Percentiles rank a stretch among this genome's conserved stretches.
These are phyloP conservation scores for Aspergillus felis DNA, from an alignment of 2,329 filamentous ascomycete genomes.

Conservation along the genomic window DNA sequence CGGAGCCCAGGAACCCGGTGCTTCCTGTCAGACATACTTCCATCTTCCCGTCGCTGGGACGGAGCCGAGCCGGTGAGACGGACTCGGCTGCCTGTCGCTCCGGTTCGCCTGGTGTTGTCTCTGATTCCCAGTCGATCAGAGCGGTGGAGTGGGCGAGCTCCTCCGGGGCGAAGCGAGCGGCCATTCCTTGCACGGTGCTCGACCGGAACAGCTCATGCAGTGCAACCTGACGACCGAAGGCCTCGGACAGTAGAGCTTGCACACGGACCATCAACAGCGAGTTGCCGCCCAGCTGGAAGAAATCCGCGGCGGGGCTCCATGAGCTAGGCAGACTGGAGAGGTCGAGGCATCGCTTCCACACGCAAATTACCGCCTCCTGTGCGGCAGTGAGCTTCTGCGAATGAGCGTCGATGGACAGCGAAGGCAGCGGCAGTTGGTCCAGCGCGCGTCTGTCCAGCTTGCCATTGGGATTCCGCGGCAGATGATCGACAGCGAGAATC, in stretches of 20 bases:
- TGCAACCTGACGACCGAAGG: constrained; percentile 27
- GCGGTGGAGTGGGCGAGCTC: not conserved
- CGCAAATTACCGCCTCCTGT: not conserved
- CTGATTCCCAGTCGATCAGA: constrained; percentile 42
- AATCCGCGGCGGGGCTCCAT: constrained; percentile 1
- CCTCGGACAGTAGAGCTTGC: constrained; percentile 29
- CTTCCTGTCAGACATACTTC: constrained; percentile 24
- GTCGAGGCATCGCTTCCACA: not conserved
- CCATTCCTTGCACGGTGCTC: constrained; percentile 41
- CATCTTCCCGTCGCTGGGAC: not conserved
- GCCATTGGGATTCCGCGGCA: not conserved
- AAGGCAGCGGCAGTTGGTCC: not conserved
- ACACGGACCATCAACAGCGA: constrained; percentile 31
- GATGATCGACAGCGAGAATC: not conserved
- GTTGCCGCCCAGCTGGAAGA: constrained; percentile 27
- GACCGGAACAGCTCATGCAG: constrained; percentile 36
- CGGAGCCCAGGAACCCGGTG: constrained; percentile 36
- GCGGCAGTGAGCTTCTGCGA: not conserved
- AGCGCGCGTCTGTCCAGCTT: not conserved
- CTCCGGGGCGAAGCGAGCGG: constrained; percentile 25
- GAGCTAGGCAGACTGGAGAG: not conserved
- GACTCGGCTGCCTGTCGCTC: not conserved
- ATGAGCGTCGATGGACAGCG: not conserved
- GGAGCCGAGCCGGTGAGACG: not conserved
- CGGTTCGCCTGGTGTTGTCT: constrained; percentile 22